A percentile compares a stretch with the other conserved stretches of the same genome.
phyloP scores from a whole-genome alignment of 208 protist species.

The Trypanosoma conorhini region DNA sequence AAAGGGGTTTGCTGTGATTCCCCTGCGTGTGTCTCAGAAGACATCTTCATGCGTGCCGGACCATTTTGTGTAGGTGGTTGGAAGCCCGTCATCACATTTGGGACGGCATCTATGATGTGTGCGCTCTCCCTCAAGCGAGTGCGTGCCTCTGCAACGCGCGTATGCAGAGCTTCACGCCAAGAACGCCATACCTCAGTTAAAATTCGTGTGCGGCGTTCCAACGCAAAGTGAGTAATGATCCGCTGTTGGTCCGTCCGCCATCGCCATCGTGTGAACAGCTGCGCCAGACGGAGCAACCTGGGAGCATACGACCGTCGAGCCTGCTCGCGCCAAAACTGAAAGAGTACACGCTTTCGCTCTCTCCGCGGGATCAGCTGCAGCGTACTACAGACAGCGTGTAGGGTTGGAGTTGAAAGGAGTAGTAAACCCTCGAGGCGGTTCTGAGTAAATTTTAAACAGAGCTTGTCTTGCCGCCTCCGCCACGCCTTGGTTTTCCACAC shows the following conservation, averaged over 20 bases:
- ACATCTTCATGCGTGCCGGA: neutral
- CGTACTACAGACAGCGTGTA: slow-evolving; percentile 13
- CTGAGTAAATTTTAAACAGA: slow-evolving; percentile 23
- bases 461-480: neutral
- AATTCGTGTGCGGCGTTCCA: slow-evolving; percentile 5
- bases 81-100: neutral
- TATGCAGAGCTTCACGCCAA: slow-evolving; percentile 8
- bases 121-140: neutral
- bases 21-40: neutral
- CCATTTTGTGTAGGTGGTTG: neutral
- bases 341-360: slow-evolving; percentile 26
- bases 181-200: slow-evolving; percentile 8
- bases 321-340: slow-evolving; percentile 24
- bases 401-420: neutral
- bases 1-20: neutral
- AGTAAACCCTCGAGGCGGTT: slow-evolving; percentile 10
- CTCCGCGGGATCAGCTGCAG: slow-evolving; percentile 21
- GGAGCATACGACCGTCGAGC: slow-evolving; percentile 20
- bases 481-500: slow-evolving; percentile 5
- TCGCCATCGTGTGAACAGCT: slow-evolving; percentile 21
- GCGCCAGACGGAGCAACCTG: slow-evolving; percentile 7
- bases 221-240: neutral
- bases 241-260: slow-evolving; percentile 21
- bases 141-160: neutral
- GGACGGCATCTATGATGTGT: neutral